Base-by-base conservation (phyloP, 768 basidiomycete species). In the Termitomyces sp. region DNA sequence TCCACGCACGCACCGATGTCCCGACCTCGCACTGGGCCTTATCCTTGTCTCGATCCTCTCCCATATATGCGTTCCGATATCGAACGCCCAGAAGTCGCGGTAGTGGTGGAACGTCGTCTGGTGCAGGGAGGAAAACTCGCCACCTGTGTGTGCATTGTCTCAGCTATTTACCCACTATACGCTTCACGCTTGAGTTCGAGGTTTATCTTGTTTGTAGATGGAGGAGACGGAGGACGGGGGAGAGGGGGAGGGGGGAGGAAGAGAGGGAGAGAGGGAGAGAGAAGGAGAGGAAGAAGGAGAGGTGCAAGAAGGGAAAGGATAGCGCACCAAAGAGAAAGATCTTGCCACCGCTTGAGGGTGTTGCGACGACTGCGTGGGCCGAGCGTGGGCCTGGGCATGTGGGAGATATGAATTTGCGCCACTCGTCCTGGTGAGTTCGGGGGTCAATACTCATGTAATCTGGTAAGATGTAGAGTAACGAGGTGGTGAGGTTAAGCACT, bases 21-120 rank as follows among this genome's bases (percentile, higher is more conserved):
- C 95, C 2, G 89, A 92, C 46, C 94, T 79, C 6, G 92, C 90
- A 43, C 83, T 87, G 0, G 94, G 94, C 31, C 85, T 80, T 15
- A 88, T 71, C 68, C 92, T 94, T 4, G 92, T 94, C 42, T 96
- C 94, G 55, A 95, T 91, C 8, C 92, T 79, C 65, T 96, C 92
- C 94, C 95, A 96, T 0, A 81, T 74, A 63, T 92, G 90, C 0
- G 86, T 87, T 3, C 80, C 68, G 29, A 96, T 84, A 64, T 93
- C 91, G 69, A 96, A 96, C 51, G 82, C 82, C 90, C 95, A 95
- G 68, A 96, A 87, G 69, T 95, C 92, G 49, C 91, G 84, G 68
- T 93, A 96, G 66, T 95, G 92, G 63, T 93, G 91, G 71, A 95
- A 93, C 0, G 84, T 85, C 38, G 85, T 94, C 71, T 95, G 93